Evolutionary conservation across 108 stramenopile genomes (phyloP).

Genomic region (Seminavis robusta): DNA sequence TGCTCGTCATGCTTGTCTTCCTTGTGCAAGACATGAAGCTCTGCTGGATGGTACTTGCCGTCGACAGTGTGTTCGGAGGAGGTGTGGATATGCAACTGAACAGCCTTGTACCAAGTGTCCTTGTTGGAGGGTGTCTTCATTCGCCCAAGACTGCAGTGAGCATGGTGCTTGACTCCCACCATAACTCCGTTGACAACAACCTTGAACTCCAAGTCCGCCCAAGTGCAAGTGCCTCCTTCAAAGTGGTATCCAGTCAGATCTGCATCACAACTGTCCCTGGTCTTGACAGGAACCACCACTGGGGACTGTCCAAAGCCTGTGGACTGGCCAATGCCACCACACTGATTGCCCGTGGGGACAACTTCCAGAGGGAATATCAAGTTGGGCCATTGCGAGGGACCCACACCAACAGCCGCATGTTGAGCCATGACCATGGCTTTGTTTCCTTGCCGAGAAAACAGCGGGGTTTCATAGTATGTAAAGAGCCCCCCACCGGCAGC

Average conservation of each 20-base stretch:
- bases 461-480: too few relatives aligned
- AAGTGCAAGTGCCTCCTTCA: background rate
- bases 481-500: too few relatives aligned
- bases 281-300: background rate
- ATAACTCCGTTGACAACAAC: background rate
- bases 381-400: conserved; percentile 2
- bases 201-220: conserved; percentile 12
- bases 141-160: conserved; percentile 1
- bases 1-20: background rate
- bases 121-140: background rate
- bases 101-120: conserved; percentile 10
- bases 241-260: conserved; percentile 1
- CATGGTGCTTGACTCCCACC: background rate
- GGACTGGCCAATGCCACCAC: background rate
- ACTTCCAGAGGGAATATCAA: too few relatives aligned
- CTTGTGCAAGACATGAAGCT: conserved; percentile 11
- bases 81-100: conserved; percentile 35
- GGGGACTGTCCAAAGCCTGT: conserved; percentile 12
- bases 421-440: too few relatives aligned
- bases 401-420: background rate
- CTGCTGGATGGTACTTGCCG: conserved; percentile 16
- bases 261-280: too few relatives aligned
- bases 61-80: conserved; percentile 21
- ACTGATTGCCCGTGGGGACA: conserved; percentile 9
- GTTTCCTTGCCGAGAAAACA: too few relatives aligned